Evolutionary conservation across 2,329 filamentous ascomycete genomes (phyloP), one percentile per base, ranked within the genome.

Genomic region (Fusarium verticillioides): DNA sequence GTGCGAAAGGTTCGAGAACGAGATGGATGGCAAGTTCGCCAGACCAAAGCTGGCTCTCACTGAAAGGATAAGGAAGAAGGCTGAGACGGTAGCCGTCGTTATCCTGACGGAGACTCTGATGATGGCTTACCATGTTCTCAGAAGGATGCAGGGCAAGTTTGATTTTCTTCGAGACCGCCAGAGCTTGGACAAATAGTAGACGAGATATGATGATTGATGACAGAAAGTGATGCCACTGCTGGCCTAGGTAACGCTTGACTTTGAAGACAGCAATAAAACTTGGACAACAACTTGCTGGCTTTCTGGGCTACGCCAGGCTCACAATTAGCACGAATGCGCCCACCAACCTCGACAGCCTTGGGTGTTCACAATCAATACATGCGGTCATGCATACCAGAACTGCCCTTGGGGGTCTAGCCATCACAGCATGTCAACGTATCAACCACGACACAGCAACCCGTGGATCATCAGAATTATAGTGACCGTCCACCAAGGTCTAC

Each of bases 1-100:
- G 4, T 90, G 88, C 70, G 78, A 85, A 52, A 75, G 82, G 47
- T 79, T 72, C 58, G 81, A 83, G 70, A 78, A 82, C 46, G 81
- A 82, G 67, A 67, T 78, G 49, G 81, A 82, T 42, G 79, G 76
- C 9, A 76, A 68, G 60, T 21, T 66, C 19, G 43, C 60, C 39
- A 61, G 56, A 43, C 58, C 63, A 39, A 39, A 58, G 37, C 60
- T 53, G 26, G 56, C 72, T 9, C 36, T 79, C 19, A 21, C 72
- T 10, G 42, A 68, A 44, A 66, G 61, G 43, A 58, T 75, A 21
- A 60, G 59, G 19, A 64, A 68, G 8, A 60, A 69, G 4, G 67
- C 75, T 23, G 73, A 60, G 26, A 56, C 74, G n/a, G 60, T 76
- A 6, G 69, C 71, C 30, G 62, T 65, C 18, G 58, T 76, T 26